Evolutionary conservation across 257 asterid species (phyloP).

Genomic region (Fraxinus pennsylvanica): DNA sequence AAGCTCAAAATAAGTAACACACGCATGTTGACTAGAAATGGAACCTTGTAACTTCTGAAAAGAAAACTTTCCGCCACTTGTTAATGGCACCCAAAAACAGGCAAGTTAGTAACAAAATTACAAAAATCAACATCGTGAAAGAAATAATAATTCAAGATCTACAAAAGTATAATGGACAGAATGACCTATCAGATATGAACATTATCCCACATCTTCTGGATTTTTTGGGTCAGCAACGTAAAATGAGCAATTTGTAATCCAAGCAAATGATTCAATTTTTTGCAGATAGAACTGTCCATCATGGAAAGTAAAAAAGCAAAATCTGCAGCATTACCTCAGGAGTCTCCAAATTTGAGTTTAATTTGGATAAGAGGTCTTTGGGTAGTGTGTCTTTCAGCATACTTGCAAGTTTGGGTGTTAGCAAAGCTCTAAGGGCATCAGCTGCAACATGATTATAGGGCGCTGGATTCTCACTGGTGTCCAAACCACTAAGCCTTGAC

Average conservation of each 20-base stretch:
- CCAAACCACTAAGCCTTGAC: constrained; percentile 88
- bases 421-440: constrained; percentile 73
- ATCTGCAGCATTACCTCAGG: constrained; percentile 74
- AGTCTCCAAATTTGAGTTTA: constrained; percentile 86
- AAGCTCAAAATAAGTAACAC: constrained; percentile 3
- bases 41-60: neutral
- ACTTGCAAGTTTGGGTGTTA: constrained; percentile 94
- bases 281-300: constrained; percentile 5
- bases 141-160: neutral
- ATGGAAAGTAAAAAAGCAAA: constrained; percentile 15
- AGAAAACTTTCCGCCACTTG: neutral
- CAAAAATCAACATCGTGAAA: neutral
- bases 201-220: neutral
- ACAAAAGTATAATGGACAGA: neutral
- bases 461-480: constrained; percentile 50
- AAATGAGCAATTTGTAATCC: constrained; percentile 1
- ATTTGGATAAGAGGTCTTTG: constrained; percentile 68
- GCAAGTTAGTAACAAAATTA: neutral
- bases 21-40: neutral
- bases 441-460: constrained; percentile 79
- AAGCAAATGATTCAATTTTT: constrained; percentile 14
- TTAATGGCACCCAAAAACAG: neutral
- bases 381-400: constrained; percentile 75
- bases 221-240: neutral
- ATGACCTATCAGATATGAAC: neutral